Conservation (phyloP, 2,329 filamentous ascomycete species). For the Xylaria polymorpha region DNA sequence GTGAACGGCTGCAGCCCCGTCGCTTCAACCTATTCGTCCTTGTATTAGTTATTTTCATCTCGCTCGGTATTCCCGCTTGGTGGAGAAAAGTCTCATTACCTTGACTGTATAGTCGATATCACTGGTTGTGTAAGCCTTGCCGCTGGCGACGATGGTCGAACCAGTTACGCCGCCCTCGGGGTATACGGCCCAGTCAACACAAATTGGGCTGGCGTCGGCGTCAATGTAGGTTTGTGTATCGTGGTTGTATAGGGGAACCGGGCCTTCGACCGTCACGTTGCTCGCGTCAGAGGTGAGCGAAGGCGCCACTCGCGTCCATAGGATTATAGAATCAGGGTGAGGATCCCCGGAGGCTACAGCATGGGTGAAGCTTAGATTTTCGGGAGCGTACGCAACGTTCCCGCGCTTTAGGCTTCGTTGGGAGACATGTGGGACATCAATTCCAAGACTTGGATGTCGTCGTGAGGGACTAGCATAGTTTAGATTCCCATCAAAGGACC, state of each 20-base stretch:
- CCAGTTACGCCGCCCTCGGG: conserved; percentile 53
- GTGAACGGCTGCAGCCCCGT: conserved; percentile 51
- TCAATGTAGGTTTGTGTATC: conserved; percentile 61
- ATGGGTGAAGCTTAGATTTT: conserved; percentile 71
- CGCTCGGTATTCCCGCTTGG: too few relatives aligned
- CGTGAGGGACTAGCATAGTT: conserved; percentile 76
- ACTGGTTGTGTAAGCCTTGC: conserved; percentile 74
- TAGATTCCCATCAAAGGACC: conserved; percentile 60
- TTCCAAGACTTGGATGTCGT: conserved; percentile 71
- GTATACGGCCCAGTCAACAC: conserved; percentile 73
- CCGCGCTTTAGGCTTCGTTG: conserved; percentile 62
- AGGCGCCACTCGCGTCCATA: conserved; percentile 62
- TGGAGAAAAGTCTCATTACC: conserved; percentile 53
- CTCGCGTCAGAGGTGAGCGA: conserved; percentile 58
- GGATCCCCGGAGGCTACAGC: conserved; percentile 65
- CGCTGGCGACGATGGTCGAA: conserved; percentile 59
- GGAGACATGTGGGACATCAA: conserved; percentile 71
- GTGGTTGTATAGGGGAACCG: conserved; percentile 58
- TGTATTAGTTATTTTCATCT: conserved; percentile 8
- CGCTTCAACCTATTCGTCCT: conserved; percentile 63
- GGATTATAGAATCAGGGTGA: conserved; percentile 68
- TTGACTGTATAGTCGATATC: conserved; percentile 83
- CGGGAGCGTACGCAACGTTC: conserved; percentile 56
- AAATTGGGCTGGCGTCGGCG: conserved; percentile 64
- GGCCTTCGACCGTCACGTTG: conserved; percentile 57